phyloP scores from a whole-genome alignment of 352 stramenopile species.

The Pythium volutum region DNA sequence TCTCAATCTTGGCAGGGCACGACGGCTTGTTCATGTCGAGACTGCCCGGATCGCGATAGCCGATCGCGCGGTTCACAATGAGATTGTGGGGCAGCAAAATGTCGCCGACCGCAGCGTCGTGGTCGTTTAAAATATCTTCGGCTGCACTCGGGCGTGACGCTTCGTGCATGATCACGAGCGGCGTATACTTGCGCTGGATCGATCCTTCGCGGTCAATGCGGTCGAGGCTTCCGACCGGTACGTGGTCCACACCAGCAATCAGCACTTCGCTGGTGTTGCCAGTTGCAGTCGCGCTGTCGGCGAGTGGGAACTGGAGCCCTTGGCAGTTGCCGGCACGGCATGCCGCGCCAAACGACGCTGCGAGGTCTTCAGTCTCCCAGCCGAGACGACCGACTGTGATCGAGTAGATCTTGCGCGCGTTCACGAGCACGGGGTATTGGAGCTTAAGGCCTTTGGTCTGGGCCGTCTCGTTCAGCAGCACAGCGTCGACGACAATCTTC shows the following conservation, averaged over 20 bases:
- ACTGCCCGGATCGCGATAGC: constrained; percentile 25
- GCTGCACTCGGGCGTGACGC: too few species aligned
- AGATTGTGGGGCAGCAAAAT: constrained; percentile 18
- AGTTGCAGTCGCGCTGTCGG: constrained; percentile 7
- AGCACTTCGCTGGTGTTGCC: constrained; percentile 12
- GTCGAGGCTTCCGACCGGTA: constrained; percentile 12
- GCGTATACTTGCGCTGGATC: constrained; percentile 16
- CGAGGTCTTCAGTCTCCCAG: constrained; percentile 38
- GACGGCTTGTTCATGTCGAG: constrained; percentile 8
- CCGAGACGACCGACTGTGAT: constrained; percentile 41
- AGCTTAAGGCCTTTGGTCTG: constrained; percentile 4
- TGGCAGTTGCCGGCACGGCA: constrained; percentile 30
- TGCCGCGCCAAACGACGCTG: constrained; percentile 35
- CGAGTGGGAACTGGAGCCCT: constrained; percentile 36
- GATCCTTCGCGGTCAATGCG: neutral
- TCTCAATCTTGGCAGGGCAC: constrained; percentile 42
- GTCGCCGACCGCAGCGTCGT: constrained; percentile 4
- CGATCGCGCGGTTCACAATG: constrained; percentile 33
- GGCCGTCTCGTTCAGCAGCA: constrained; percentile 20
- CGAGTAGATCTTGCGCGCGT: constrained; percentile 42
- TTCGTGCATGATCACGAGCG: constrained; percentile 36
- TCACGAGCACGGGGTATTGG: constrained; percentile 29
- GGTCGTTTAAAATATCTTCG: too few species aligned
- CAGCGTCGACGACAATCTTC: constrained; percentile 35
- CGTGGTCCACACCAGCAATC: neutral